Percentiles rank a stretch among this genome's conserved stretches.
Conservation (phyloP, 306 rosid genomes). For the Morella rubra region DNA sequence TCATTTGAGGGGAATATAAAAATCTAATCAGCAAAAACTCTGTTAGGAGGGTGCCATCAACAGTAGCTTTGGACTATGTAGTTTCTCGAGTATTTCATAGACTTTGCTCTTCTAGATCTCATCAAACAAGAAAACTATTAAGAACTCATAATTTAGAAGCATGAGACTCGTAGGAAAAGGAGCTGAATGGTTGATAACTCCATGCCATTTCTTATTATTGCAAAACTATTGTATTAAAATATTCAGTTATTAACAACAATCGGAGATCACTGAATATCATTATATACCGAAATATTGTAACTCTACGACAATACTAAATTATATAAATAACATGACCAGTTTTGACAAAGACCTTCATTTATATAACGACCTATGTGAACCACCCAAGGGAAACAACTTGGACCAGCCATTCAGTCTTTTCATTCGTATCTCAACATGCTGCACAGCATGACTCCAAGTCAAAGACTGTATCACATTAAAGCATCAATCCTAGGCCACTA, state of each 20-base stretch:
- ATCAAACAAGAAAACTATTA: not conserved
- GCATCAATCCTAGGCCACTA: not conserved
- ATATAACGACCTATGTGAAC: not conserved
- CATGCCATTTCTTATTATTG: no score
- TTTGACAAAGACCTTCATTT: not conserved
- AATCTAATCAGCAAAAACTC: not conserved
- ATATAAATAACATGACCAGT: not conserved
- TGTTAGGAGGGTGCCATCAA: not conserved
- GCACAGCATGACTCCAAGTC: not conserved
- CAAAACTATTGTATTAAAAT: no score
- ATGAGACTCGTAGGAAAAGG: not conserved
- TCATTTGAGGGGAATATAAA: not conserved
- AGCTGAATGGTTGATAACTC: not conserved
- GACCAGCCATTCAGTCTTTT: not conserved
- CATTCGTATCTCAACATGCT: no score
- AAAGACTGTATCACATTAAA: not conserved
- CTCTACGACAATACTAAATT: no score
- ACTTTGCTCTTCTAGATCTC: not conserved
- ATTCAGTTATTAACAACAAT: no score
- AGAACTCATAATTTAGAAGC: not conserved
- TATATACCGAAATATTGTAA: no score
- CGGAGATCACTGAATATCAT: no score
- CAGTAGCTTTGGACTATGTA: no score
- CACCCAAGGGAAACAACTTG: not conserved
- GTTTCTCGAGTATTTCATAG: not conserved